Evolutionary conservation across 768 basidiomycete genomes (phyloP).

Genomic region (Amanita rubescens): DNA sequence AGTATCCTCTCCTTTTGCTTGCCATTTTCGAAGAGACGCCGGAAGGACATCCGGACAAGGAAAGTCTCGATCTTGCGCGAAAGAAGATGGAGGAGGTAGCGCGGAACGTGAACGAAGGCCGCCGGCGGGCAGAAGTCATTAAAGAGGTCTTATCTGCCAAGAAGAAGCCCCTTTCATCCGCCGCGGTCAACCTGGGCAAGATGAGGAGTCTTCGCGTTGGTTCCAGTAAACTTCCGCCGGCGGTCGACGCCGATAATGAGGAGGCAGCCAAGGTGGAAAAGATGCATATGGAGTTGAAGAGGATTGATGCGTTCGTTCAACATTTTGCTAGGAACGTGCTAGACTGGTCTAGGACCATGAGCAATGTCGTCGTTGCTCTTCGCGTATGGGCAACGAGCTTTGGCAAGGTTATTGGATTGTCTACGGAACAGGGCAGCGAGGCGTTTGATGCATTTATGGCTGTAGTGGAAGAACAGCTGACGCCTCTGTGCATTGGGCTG

Average conservation of each 20-base stretch:
- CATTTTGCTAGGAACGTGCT: constrained; percentile 54
- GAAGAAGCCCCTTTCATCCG: constrained; percentile 39
- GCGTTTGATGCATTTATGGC: constrained; percentile 66
- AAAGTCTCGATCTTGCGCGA: constrained; percentile 44
- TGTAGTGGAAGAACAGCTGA: constrained; percentile 47
- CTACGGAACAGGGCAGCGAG: constrained; percentile 39
- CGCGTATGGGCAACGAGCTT: constrained; percentile 60
- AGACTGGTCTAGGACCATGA: constrained; percentile 54
- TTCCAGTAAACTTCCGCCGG: constrained; percentile 10
- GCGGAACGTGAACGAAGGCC: constrained; percentile 69
- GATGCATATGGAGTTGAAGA: constrained; percentile 50
- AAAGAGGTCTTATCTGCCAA: constrained; percentile 58
- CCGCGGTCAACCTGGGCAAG: constrained; percentile 49
- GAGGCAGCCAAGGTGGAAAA: constrained; percentile 47
- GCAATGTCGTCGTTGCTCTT: constrained; percentile 40
- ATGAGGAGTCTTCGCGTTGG: constrained; percentile 46
- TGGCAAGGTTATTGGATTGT: constrained; percentile 58
- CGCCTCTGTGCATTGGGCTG: constrained; percentile 44
- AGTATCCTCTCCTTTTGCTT: constrained; percentile 81
- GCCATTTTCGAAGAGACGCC: constrained; percentile 74
- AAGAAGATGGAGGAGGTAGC: constrained; percentile 65
- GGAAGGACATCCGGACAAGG: constrained; percentile 59
- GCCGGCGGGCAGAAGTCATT: constrained; percentile 71
- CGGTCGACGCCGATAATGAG: constrained; percentile 19
- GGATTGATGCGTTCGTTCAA: constrained; percentile 50